A percentile compares a stretch with the other conserved stretches of the same genome.
phyloP scores from a whole-genome alignment of 1,284 basidiomycete genomes.

The Puccinia hordei region DNA sequence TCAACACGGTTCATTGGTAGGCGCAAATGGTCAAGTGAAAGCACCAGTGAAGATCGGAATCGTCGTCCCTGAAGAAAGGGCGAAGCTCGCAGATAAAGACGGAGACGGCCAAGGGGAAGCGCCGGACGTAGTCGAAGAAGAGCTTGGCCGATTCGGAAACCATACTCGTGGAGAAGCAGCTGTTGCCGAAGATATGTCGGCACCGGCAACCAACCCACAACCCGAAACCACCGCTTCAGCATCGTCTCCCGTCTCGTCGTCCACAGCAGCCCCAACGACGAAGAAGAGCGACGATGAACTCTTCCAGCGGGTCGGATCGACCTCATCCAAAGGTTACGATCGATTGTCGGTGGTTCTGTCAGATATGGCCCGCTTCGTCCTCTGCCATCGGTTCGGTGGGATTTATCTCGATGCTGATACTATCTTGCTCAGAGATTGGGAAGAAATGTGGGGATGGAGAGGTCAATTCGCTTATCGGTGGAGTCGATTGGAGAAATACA shows the following conservation, averaged over 20 bases:
- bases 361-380: constrained; percentile 81
- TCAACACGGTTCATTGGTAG: constrained; percentile 60
- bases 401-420: constrained; percentile 86
- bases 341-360: constrained; percentile 78
- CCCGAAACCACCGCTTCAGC: constrained; percentile 52
- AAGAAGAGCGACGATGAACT: constrained; percentile 65
- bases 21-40: constrained; percentile 6
- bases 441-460: constrained; percentile 82
- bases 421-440: constrained; percentile 84
- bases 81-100: constrained; percentile 48
- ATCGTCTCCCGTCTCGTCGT: constrained; percentile 22
- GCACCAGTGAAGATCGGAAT: constrained; percentile 53
- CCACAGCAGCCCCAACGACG: constrained; percentile 43
- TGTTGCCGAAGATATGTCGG: constrained; percentile 53
- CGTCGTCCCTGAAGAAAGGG: constrained; percentile 55
- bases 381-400: constrained; percentile 81
- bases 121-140: constrained; percentile 50
- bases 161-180: constrained; percentile 51
- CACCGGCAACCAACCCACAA: constrained; percentile 55
- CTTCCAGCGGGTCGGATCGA: constrained; percentile 74
- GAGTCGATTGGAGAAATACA: constrained; percentile 77
- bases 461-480: constrained; percentile 85
- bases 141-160: constrained; percentile 49
- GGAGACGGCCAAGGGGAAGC: constrained; percentile 50
- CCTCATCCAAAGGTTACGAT: constrained; percentile 74